Evolutionary conservation across 2,329 filamentous ascomycete genomes (phyloP), one percentile per base, ranked within the genome.

Genomic region (Alternaria panax): DNA sequence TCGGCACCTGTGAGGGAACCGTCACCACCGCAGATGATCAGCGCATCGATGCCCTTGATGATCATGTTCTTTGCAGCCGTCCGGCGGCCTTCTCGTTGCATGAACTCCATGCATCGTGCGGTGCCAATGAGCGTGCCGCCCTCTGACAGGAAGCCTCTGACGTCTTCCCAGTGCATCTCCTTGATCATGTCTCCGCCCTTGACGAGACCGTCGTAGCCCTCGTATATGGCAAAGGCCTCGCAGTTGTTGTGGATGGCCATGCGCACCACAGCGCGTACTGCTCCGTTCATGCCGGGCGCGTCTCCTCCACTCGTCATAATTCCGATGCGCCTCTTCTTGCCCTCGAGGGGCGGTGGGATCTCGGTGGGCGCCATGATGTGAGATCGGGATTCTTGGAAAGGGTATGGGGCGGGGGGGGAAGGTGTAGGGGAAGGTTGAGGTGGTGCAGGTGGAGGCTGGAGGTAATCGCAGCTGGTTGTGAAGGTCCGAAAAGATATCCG

Each of bases 1-100:
- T 99, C 95, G 54, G 95, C 95, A 75, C 95, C 95, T 11, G 95
- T 99, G 73, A 99, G 86, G 66, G 72, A 74, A 64, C 95, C 95
- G 77, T 99, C 95, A 82, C 95, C 95, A 77, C 95, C 95, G 78
- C 94, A 98, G 76, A 99, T 96, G 72, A 99, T 90, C 70, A 99
- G 85, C 54, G 95, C 95, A 77, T 99, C 93, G 68, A 99, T 98
- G 75, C 95, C 95, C 68, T 92, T 88, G 61, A 92, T 80, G 41
- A 99, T 87, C 88, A 99, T 90, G 83, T 99, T 97, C 84, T 94
- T 97, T 59, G 95, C 95, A 2, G 92, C 95, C 54, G 84, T 86
- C 60, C 97, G 80, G 66, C 95, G 90, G 18, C 95, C 95, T 28
- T 89, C 83, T 46, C 95, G 90, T 79, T 97, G 90, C 80, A 91